Evolutionary conservation across 352 stramenopile species (phyloP).

Genomic region (Saprolegnia diclina): DNA sequence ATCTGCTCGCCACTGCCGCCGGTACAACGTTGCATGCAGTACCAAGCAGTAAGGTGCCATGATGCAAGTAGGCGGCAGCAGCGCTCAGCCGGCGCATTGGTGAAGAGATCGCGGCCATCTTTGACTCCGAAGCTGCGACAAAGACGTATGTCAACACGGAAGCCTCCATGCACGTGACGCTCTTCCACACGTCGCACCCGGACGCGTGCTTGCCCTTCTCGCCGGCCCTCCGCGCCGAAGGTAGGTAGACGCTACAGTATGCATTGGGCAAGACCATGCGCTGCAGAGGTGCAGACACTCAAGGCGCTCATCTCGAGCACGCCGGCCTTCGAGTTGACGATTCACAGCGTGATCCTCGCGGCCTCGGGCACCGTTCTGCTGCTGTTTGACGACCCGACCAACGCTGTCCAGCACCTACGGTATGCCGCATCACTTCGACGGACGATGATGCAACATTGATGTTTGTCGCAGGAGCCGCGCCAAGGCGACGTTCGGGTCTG

Average conservation of each 20-base stretch:
- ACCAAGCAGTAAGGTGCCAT: no score
- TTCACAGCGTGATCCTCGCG: constrained; percentile 48
- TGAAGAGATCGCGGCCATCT: background rate
- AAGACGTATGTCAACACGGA: constrained; percentile 49
- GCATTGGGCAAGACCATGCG: no score
- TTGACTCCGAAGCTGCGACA: background rate
- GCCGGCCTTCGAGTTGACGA: constrained; percentile 40
- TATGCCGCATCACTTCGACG: constrained; percentile 16
- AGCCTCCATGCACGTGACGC: constrained; percentile 70
- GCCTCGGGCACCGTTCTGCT: constrained; percentile 62
- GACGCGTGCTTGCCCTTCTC: constrained; percentile 39
- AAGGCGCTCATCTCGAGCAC: constrained; percentile 37
- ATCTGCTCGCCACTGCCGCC: background rate
- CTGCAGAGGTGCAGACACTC: constrained; percentile 44
- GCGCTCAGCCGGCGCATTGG: background rate
- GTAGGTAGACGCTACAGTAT: no score
- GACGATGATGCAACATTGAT: no score
- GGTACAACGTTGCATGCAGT: constrained; percentile 6
- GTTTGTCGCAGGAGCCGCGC: constrained; percentile 43
- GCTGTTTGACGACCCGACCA: constrained; percentile 46
- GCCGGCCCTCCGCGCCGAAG: background rate
- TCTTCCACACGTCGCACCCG: constrained; percentile 74
- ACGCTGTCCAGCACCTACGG: constrained; percentile 11
- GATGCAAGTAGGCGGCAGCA: background rate
- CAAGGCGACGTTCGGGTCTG: constrained; percentile 40